Percentiles rank a stretch among this genome's conserved stretches.
These are phyloP conservation scores for Camillea tinctor DNA, from an alignment of 2,329 filamentous ascomycete genomes.

Conservation along the genomic window DNA sequence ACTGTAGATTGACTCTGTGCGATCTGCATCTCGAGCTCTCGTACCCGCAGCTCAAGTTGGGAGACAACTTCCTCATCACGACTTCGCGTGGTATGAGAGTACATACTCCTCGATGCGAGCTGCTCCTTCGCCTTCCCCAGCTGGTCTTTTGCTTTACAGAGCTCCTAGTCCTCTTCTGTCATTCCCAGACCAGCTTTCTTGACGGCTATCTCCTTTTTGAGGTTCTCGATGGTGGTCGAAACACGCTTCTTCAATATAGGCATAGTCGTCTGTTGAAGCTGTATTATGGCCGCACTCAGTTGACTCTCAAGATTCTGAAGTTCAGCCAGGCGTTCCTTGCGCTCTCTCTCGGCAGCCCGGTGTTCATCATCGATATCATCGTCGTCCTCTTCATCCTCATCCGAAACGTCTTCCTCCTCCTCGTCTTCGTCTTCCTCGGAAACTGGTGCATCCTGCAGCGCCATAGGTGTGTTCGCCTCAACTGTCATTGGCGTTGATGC, in stretches of 20 bases:
- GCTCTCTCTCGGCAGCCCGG: conserved; percentile 51
- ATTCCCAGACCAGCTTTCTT: conserved; percentile 34
- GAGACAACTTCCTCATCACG: not conserved
- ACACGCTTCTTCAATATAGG: conserved; percentile 51
- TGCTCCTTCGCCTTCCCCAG: not conserved
- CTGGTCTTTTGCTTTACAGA: conserved; percentile 2
- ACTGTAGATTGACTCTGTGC: not conserved
- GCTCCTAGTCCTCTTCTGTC: conserved; percentile 30
- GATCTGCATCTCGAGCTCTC: not conserved
- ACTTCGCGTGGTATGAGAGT: not conserved
- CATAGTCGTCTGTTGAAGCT: conserved; percentile 44
- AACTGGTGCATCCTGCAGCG: conserved; percentile 42
- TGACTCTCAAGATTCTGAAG: conserved; percentile 45
- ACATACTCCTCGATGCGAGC: not conserved
- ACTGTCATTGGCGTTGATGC: conserved; percentile 46
- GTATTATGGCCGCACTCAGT: conserved; percentile 44
- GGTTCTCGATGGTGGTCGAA: conserved; percentile 47
- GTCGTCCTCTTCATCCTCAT: conserved; percentile 52
- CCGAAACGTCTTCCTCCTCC: conserved; percentile 43
- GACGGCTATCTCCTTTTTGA: conserved; percentile 39
- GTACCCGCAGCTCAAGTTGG: not conserved
- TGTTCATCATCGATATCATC: conserved; percentile 56
- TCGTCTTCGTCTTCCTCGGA: conserved; percentile 47
- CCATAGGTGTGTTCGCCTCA: conserved; percentile 44
- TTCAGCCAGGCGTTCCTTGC: conserved; percentile 54